phyloP scores from a whole-genome alignment of 2,329 filamentous ascomycete genomes.

The Trichoderma cornu-damae region DNA sequence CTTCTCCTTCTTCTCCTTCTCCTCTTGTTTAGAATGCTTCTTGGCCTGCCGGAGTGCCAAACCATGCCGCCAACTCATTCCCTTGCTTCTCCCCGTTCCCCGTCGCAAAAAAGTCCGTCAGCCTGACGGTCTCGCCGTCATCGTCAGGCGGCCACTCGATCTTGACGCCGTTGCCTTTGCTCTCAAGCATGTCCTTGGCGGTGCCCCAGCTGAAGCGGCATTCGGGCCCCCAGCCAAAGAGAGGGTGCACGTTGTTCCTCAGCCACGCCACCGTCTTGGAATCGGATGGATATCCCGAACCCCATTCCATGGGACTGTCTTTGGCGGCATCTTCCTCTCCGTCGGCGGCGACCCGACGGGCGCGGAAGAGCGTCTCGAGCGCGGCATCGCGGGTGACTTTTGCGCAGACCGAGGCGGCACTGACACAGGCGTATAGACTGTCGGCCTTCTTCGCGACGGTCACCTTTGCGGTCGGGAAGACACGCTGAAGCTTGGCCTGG shows the following conservation, averaged over 20 bases:
- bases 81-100: constrained; percentile 39
- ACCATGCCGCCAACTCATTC: constrained; percentile 75
- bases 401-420: constrained; percentile 87
- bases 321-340: constrained; percentile 31
- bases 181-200: constrained; percentile 84
- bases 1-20: neutral
- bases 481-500: constrained; percentile 74
- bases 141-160: constrained; percentile 82
- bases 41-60: constrained; percentile 64
- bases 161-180: constrained; percentile 60
- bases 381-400: constrained; percentile 94
- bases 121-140: constrained; percentile 59
- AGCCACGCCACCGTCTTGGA: constrained; percentile 75
- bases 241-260: constrained; percentile 77
- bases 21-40: constrained; percentile 59
- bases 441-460: constrained; percentile 90
- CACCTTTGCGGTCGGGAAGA: constrained; percentile 73
- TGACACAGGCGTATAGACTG: constrained; percentile 85
- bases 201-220: constrained; percentile 96
- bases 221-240: constrained; percentile 93
- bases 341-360: constrained; percentile 27
- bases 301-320: constrained; percentile 59
- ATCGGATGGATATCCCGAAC: constrained; percentile 91
- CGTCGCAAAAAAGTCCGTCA: constrained; percentile 70
- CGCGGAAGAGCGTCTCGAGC: constrained; percentile 70